Conservation (phyloP, 805 yeast genomes). For the Starmerella powellii region DNA sequence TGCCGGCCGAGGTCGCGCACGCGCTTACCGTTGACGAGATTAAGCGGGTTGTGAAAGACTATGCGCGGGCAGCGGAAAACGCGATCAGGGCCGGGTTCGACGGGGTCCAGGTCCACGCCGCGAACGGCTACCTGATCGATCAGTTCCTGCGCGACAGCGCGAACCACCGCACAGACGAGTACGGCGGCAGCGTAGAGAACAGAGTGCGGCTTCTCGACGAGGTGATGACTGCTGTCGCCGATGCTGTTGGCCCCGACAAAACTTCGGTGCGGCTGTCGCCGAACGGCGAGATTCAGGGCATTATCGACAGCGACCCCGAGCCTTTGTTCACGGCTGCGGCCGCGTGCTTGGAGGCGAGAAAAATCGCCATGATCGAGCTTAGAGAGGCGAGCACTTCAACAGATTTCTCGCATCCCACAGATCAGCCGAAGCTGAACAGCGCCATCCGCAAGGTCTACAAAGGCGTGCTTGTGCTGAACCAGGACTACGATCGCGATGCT, state of each 20-base stretch:
- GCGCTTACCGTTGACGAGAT: constrained; percentile 38
- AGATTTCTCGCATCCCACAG: constrained; percentile 5
- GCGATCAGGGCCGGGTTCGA: constrained; percentile 47
- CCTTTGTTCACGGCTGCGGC: constrained; percentile 28
- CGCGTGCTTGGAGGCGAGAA: constrained; percentile 27
- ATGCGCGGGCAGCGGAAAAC: constrained; percentile 40
- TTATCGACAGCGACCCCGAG: constrained; percentile 23
- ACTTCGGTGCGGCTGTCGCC: constrained; percentile 35
- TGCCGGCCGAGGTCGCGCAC: constrained; percentile 22
- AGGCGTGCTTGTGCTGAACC: constrained; percentile 17
- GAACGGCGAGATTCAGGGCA: constrained; percentile 24
- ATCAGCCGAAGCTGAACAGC: constrained; percentile 7
- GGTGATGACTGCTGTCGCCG: constrained; percentile 39
- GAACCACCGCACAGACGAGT: constrained; percentile 47
- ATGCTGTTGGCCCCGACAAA: constrained; percentile 41
- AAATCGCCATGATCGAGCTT: constrained; percentile 35
- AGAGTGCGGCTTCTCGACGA: constrained; percentile 41
- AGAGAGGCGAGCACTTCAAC: constrained; percentile 36
- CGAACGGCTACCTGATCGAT: constrained; percentile 47
- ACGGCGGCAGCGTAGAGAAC: constrained; percentile 52
- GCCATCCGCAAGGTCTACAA: constrained; percentile 15
- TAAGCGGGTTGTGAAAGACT: constrained; percentile 33
- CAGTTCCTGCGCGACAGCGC: constrained; percentile 36
- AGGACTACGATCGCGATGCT: constrained; percentile 16
- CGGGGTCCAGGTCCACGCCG: constrained; percentile 54